Conservation (phyloP, 2,329 filamentous ascomycete species). For the Cryphonectria carpinicola region DNA sequence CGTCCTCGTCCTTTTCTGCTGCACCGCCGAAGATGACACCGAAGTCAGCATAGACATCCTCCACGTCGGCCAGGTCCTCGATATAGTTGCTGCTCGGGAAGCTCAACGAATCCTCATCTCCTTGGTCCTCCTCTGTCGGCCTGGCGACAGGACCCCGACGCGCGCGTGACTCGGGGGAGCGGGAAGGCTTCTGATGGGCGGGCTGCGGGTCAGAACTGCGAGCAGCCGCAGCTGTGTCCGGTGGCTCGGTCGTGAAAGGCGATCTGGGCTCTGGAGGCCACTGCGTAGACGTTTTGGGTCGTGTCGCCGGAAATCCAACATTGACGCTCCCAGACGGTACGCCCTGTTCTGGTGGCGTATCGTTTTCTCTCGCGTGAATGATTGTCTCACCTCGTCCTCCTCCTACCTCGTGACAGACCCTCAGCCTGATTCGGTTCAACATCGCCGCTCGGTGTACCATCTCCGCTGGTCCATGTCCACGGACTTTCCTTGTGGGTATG, state of each 20-base stretch:
- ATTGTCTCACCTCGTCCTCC: slow-evolving; percentile 36
- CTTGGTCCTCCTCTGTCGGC: slow-evolving; percentile 23
- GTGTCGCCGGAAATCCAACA: background rate
- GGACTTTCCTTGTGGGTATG: slow-evolving; percentile 19
- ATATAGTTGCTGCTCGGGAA: slow-evolving; percentile 54
- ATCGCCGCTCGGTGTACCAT: slow-evolving; percentile 67
- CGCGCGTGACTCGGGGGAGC: slow-evolving; percentile 41
- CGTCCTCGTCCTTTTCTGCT: slow-evolving; percentile 40
- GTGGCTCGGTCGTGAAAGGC: background rate
- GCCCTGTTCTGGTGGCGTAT: background rate
- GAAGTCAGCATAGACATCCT: slow-evolving; percentile 60
- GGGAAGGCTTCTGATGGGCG: slow-evolving; percentile 33
- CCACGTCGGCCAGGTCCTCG: slow-evolving; percentile 46
- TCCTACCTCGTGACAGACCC: slow-evolving; percentile 45
- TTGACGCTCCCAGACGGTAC: no score
- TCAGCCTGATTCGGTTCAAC: slow-evolving; percentile 62
- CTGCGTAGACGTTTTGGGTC: background rate
- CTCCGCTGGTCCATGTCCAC: slow-evolving; percentile 38
- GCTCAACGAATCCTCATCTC: slow-evolving; percentile 51
- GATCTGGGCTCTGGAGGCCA: background rate
- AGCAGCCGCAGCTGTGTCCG: background rate
- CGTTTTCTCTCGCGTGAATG: background rate
- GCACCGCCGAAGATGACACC: slow-evolving; percentile 52
- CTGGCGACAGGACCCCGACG: slow-evolving; percentile 31
- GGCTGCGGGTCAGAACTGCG: slow-evolving; percentile 17